phyloP scores from a whole-genome alignment of 495 filamentous ascomycete species.

The Corynascus novoguineensis region DNA sequence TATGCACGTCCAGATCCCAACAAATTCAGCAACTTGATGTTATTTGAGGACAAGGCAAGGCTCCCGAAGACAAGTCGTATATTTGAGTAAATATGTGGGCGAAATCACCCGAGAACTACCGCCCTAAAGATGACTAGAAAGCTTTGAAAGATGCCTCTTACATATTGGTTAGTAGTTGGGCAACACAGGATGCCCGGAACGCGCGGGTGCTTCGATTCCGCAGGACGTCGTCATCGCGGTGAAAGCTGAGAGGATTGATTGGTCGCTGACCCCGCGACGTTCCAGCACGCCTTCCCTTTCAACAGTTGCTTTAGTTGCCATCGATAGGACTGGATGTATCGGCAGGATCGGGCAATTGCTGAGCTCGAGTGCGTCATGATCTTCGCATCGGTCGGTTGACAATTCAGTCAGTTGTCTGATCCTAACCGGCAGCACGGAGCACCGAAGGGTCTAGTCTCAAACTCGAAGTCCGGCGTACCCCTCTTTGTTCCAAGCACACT shows the following conservation, averaged over 20 bases:
- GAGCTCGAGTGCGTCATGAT: conserved; percentile 1
- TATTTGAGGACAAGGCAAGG: neutral
- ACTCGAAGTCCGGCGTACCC: no score
- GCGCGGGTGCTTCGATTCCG: neutral
- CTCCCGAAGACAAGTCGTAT: neutral
- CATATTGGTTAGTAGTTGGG: no score
- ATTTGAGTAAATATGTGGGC: neutral
- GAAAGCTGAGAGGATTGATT: neutral
- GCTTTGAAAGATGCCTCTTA: neutral
- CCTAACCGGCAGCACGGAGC: neutral
- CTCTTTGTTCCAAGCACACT: no score
- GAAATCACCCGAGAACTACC: neutral
- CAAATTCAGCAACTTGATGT: neutral
- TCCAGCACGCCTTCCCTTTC: neutral
- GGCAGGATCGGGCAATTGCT: neutral
- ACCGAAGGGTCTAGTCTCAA: neutral
- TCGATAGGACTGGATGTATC: neutral
- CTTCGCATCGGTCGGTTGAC: neutral
- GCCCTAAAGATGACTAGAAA: neutral
- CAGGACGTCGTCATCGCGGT: neutral
- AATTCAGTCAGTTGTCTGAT: neutral
- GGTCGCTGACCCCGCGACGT: conserved; percentile 1
- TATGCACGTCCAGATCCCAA: neutral
- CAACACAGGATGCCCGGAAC: no score
- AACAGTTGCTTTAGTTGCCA: neutral